Base-by-base conservation (phyloP, 495 filamentous ascomycete genomes). In the Lindgomyces ingoldianus region DNA sequence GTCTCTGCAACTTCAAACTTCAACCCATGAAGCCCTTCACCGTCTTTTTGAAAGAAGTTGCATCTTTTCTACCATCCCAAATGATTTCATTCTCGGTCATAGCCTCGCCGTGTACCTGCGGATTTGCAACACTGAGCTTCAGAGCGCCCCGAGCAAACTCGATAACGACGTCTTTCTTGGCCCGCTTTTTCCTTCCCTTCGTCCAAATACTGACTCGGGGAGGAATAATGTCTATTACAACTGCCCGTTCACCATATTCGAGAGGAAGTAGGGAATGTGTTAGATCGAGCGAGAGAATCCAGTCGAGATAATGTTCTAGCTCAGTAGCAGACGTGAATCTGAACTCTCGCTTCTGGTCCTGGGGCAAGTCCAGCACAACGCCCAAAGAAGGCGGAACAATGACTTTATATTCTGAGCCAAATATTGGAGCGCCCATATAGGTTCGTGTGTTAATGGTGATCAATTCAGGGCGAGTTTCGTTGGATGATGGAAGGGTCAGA, bases 371-470 rank as follows among this genome's bases (percentile, higher is more conserved):
- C 26, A 67, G 53, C 11, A 57, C 59, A 2, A 22, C 14, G 1
- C 42, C 49, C 19, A 64, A 12, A 19, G 64, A 60, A 18, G 50
- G 49, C 2, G 68, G 64, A 53, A 80, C 74, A 2, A 75, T 77
- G 36, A 85, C 62, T 19, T 78, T 75, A 55, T 77, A 84, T 54
- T 76, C 73, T 4, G 81, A 82, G 30, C 82, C 79, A 25, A 78
- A 74, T 0, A 74, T 75, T 10, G 81, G 78, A 0, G 68, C 49
- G 18, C 72, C 73, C 26, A 82, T 65, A 41, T 71, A 79, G 12
- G 83, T 85, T 8, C 74, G 72, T 29, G 81, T 74, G 9, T 68
- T 74, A 49, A 86, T 74, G 3, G 57, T 75, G 59, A 87, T 75
- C 1, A 45, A 14, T 26, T 71, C 64, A 3, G 46, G 75, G 75